Evolutionary conservation across 1,284 basidiomycete species (phyloP).

Genomic region (Cystobasidium pallidum): DNA sequence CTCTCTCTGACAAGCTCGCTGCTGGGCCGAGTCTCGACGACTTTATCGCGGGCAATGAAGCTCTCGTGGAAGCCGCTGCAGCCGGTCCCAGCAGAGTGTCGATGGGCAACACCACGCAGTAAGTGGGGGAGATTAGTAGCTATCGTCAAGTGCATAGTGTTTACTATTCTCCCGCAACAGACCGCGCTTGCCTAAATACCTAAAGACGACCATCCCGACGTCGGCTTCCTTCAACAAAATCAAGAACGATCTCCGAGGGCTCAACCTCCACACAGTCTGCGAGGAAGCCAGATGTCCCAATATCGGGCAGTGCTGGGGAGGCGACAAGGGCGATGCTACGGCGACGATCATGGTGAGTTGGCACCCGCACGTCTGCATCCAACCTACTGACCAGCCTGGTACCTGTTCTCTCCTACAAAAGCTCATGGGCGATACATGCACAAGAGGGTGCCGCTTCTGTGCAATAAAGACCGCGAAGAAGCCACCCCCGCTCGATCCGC

Average conservation of each 20-base stretch:
- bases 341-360: slow-evolving; percentile 94
- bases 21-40: slow-evolving; percentile 80
- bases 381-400: neutral
- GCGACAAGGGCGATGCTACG: slow-evolving; percentile 79
- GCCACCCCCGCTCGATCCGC: slow-evolving; percentile 88
- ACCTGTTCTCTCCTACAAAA: slow-evolving; percentile 56
- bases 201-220: slow-evolving; percentile 82
- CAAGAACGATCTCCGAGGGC: slow-evolving; percentile 90
- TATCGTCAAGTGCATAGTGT: no score
- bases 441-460: slow-evolving; percentile 95
- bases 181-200: slow-evolving; percentile 76
- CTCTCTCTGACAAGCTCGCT: slow-evolving; percentile 67
- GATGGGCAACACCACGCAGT: slow-evolving; percentile 66
- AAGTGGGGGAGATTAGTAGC: no score
- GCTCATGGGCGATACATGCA: slow-evolving; percentile 99
- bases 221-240: slow-evolving; percentile 87
- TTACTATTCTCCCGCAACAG: slow-evolving; percentile 10
- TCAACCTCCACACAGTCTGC: slow-evolving; percentile 93
- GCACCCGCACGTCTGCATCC: neutral
- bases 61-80: slow-evolving; percentile 54
- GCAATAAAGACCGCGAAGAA: slow-evolving; percentile 90
- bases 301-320: slow-evolving; percentile 99
- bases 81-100: slow-evolving; percentile 26
- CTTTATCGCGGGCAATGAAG: slow-evolving; percentile 70
- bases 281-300: slow-evolving; percentile 99